A percentile compares a stretch with the other conserved stretches of the same genome.
These are phyloP conservation scores for Dentipellis fragilis DNA, from an alignment of 768 basidiomycete species.

Conservation along the genomic window DNA sequence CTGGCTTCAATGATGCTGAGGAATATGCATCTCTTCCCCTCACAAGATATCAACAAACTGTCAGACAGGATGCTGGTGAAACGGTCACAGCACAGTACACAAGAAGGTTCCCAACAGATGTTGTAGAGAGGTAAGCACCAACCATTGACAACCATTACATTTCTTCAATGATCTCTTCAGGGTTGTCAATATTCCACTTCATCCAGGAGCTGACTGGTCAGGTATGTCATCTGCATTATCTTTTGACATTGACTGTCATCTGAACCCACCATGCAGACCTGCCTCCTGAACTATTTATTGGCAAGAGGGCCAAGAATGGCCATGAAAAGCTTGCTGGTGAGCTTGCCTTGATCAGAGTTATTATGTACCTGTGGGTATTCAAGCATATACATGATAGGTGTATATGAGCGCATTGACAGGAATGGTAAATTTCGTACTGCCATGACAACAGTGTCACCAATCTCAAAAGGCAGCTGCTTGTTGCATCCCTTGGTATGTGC, in stretches of 20 bases:
- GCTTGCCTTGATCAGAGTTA: too few species aligned
- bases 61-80: not conserved
- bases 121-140: not conserved
- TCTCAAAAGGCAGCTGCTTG: conserved; percentile 33
- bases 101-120: not conserved
- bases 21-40: not conserved
- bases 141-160: not conserved
- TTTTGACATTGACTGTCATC: not conserved
- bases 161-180: not conserved
- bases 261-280: conserved; percentile 26
- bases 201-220: not conserved
- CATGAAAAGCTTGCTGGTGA: too few species aligned
- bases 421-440: conserved; percentile 52
- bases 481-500: conserved; percentile 36
- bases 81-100: not conserved
- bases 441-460: conserved; percentile 45
- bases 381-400: conserved; percentile 23
- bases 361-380: not conserved
- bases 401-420: conserved; percentile 48
- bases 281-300: conserved; percentile 24
- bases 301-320: not conserved
- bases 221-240: not conserved
- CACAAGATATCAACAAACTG: not conserved
- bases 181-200: not conserved
- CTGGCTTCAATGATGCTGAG: not conserved